Conservation (phyloP, 2,329 filamentous ascomycete species). For the Westerdykella aurantiaca region DNA sequence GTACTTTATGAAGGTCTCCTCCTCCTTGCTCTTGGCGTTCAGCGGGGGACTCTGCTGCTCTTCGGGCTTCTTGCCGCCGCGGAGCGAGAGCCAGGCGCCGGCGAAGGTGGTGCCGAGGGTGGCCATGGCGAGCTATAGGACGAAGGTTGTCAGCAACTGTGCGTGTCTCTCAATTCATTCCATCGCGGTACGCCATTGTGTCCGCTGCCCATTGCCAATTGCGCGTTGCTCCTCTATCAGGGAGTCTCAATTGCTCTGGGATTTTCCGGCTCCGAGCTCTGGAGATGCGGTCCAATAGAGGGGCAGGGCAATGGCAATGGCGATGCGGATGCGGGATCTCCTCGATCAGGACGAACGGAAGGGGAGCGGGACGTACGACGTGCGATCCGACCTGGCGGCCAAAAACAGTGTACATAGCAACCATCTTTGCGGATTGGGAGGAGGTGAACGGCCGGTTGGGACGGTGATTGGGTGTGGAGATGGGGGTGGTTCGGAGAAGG, state of each 20-base stretch:
- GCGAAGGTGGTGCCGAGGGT: conserved; percentile 37
- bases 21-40: conserved; percentile 60
- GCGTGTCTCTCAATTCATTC: conserved; percentile 1
- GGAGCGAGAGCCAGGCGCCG: conserved; percentile 32
- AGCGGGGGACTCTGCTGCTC: conserved; percentile 48
- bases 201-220: background rate
- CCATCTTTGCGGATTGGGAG: conserved; percentile 40
- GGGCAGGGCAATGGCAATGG: background rate
- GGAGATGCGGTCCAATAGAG: background rate
- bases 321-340: background rate
- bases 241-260: background rate
- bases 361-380: conserved; percentile 39
- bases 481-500: conserved; percentile 12
- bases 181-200: background rate
- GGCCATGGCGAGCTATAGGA: conserved; percentile 56
- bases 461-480: conserved; percentile 16
- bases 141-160: conserved; percentile 5
- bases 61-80: conserved; percentile 42
- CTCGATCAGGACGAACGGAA: background rate
- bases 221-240: background rate
- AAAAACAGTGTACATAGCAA: conserved; percentile 47
- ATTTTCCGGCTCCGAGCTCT: background rate
- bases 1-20: conserved; percentile 65
- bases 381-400: conserved; percentile 52
- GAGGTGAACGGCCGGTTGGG: conserved; percentile 3